Conservation (phyloP, 2,329 filamentous ascomycete genomes). For the Trichoderma aggressivum region DNA sequence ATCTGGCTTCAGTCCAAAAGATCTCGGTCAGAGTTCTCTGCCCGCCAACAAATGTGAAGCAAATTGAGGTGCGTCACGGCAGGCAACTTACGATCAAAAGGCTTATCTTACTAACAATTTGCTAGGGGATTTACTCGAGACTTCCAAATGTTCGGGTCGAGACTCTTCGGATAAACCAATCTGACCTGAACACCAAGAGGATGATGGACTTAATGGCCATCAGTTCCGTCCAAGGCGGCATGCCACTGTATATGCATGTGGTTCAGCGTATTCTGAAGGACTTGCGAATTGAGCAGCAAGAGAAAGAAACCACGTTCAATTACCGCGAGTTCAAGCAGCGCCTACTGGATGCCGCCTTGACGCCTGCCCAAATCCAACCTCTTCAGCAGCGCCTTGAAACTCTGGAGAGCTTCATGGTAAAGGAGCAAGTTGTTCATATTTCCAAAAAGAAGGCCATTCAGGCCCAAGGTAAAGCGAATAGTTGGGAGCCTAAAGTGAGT, state of each 20-base stretch:
- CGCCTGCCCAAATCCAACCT: conserved; percentile 48
- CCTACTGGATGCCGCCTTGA: conserved; percentile 37
- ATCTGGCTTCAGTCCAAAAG: conserved; percentile 42
- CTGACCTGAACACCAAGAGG: conserved; percentile 53
- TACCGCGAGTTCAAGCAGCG: conserved; percentile 47
- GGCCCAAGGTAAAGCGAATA: conserved; percentile 10
- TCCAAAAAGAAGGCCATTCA: not conserved
- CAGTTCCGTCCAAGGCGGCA: conserved; percentile 30
- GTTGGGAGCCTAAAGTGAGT: conserved; percentile 21
- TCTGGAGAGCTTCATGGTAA: conserved; percentile 47
- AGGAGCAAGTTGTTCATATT: conserved; percentile 21
- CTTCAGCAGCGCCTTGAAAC: conserved; percentile 42
- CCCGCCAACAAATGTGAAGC: conserved; percentile 48
- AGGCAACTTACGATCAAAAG: not conserved
- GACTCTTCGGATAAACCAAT: conserved; percentile 48
- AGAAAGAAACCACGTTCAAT: conserved; percentile 38
- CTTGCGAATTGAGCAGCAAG: conserved; percentile 48
- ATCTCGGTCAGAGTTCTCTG: conserved; percentile 53
- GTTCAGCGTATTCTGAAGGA: conserved; percentile 55
- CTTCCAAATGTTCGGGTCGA: conserved; percentile 43
- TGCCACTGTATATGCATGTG: conserved; percentile 58
- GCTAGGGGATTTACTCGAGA: not conserved
- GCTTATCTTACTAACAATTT: not conserved
- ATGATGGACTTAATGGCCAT: conserved; percentile 62
- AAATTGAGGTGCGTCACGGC: conserved; percentile 33